phyloP scores from a whole-genome alignment of 2,329 filamentous ascomycete species.

The Bipolaris victoriae region DNA sequence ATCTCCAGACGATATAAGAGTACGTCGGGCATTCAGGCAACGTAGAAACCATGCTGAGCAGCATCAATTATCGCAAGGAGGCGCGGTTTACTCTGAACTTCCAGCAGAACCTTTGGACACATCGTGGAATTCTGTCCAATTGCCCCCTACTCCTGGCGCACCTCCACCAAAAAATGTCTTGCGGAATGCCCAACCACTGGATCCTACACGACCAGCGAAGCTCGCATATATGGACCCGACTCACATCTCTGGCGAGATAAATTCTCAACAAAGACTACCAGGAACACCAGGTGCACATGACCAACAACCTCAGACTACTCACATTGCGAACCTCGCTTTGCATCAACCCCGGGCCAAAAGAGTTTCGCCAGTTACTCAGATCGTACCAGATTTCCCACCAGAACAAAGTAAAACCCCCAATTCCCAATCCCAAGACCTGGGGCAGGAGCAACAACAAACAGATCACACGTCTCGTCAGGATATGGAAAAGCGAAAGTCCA shows the following conservation, averaged over 20 bases:
- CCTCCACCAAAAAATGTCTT: conserved; percentile 9
- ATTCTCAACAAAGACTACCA: conserved; percentile 8
- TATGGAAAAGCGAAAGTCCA: conserved; percentile 50
- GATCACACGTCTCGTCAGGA: conserved; percentile 51
- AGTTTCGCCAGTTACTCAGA: conserved; percentile 18
- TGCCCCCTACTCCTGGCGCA: conserved; percentile 5
- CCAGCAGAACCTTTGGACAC: conserved; percentile 13
- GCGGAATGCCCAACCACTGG: conserved; percentile 2
- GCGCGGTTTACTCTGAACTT: conserved; percentile 18
- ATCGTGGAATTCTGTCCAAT: conserved; percentile 7
- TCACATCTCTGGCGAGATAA: conserved; percentile 15
- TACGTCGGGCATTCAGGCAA: conserved; percentile 13
- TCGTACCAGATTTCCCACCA: conserved; percentile 16
- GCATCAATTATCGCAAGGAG: neutral
- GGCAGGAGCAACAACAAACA: conserved; percentile 37
- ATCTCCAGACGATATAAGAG: conserved; percentile 10
- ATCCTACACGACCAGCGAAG: neutral
- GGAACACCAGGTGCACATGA: conserved; percentile 14
- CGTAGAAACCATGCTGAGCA: conserved; percentile 17
- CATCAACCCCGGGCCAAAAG: conserved; percentile 22
- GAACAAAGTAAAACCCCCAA: conserved; percentile 18
- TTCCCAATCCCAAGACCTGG: conserved; percentile 22
- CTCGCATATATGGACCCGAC: conserved; percentile 20
- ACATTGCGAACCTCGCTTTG: conserved; percentile 11
- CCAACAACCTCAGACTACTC: conserved; percentile 7